Conservation (phyloP, 1,284 basidiomycete genomes). For the Dichomitus squalens region DNA sequence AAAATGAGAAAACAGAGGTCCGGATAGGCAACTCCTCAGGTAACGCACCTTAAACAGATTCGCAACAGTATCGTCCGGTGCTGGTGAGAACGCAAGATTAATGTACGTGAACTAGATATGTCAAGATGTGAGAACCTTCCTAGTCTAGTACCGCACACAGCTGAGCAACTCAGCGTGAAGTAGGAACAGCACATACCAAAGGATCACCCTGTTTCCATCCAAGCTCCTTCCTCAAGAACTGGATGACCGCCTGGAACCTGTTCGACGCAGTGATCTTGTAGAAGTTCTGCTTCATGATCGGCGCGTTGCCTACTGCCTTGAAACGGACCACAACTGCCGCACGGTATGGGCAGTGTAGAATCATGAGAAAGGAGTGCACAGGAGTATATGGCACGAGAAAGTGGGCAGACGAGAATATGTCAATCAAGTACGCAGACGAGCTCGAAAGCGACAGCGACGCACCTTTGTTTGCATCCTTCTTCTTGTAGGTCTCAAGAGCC, state of each 20-base stretch:
- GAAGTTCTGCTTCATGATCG: conserved; percentile 98
- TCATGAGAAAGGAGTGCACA: background rate
- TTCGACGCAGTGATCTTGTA: conserved; percentile 97
- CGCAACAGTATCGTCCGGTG: conserved; percentile 90
- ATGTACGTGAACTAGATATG: conserved; percentile 91
- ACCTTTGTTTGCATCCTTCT: conserved; percentile 85
- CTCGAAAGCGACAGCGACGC: conserved; percentile 20
- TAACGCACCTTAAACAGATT: conserved; percentile 79
- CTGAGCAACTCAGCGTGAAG: background rate
- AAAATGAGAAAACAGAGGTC: background rate
- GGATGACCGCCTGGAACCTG: conserved; percentile 93
- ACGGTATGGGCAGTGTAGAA: background rate
- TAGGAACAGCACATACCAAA: conserved; percentile 58
- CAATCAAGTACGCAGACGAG: background rate
- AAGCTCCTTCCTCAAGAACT: conserved; percentile 90
- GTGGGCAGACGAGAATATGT: background rate
- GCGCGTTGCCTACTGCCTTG: conserved; percentile 98
- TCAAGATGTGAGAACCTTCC: background rate
- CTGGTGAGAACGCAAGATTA: conserved; percentile 95
- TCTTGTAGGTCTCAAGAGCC: conserved; percentile 83
- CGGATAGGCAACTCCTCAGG: background rate
- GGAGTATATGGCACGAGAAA: background rate
- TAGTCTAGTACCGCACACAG: background rate
- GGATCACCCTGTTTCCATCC: conserved; percentile 89
- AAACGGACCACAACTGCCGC: conserved; percentile 90